phyloP scores from a whole-genome alignment of 78 protist genomes.

The Polysphondylium violaceum region DNA sequence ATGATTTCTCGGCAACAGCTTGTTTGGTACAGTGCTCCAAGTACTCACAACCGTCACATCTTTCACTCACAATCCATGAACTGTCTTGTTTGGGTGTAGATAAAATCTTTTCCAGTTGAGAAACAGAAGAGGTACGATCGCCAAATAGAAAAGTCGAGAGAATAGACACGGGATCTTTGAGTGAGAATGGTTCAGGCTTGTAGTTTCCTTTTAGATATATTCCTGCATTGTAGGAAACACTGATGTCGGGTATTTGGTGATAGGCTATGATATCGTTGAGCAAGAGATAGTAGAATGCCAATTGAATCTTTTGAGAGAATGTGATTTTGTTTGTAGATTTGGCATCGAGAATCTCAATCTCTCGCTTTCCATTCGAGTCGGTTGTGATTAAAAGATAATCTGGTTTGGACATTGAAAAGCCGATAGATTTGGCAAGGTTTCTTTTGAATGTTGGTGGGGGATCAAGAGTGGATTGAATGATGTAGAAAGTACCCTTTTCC shows the following conservation, averaged over 20 bases:
- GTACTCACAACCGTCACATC: conserved; percentile 78
- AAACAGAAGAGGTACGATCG: not conserved
- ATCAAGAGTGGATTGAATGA: conserved; percentile 47
- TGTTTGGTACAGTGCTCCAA: conserved; percentile 29
- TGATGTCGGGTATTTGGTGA: not conserved
- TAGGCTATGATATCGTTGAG: conserved; percentile 22
- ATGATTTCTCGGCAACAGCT: conserved; percentile 5
- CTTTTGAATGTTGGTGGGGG: conserved; percentile 1
- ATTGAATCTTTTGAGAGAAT: conserved; percentile 62
- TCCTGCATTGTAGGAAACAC: conserved; percentile 1
- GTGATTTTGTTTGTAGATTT: conserved; percentile 39
- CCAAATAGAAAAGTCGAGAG: conserved; percentile 37
- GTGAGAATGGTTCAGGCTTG: not conserved
- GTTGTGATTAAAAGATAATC: conserved; percentile 20
- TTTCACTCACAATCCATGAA: conserved; percentile 32
- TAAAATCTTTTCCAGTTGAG: conserved; percentile 24
- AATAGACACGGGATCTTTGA: not conserved
- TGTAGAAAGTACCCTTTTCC: conserved; percentile 18
- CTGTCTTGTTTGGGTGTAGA: conserved; percentile 22
- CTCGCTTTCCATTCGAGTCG: not conserved
- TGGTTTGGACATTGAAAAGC: conserved; percentile 62
- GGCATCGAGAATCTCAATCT: conserved; percentile 56
- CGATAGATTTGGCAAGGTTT: conserved; percentile 1
- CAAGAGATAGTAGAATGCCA: conserved; percentile 55
- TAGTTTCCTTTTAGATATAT: conserved; percentile 49